Percentiles rank a stretch among this genome's conserved stretches.
phyloP scores from a whole-genome alignment of 2,329 filamentous ascomycete species.

The Diaporthe ilicicola region DNA sequence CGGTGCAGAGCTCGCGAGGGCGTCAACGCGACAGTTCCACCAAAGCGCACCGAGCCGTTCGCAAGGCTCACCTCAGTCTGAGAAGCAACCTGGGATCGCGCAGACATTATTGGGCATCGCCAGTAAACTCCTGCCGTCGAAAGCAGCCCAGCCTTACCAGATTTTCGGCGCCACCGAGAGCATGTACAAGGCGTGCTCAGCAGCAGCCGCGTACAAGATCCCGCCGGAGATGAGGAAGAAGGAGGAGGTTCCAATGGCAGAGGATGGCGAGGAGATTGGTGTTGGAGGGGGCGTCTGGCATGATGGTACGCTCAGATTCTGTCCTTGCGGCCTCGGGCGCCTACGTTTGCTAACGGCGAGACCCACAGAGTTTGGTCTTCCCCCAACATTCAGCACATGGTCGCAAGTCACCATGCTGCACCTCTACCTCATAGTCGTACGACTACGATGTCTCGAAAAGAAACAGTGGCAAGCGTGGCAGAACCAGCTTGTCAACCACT shows the following conservation, averaged over 20 bases:
- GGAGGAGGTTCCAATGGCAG: slow-evolving; percentile 73
- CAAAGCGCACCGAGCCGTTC: slow-evolving; percentile 26
- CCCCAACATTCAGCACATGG: slow-evolving; percentile 94
- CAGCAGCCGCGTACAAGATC: slow-evolving; percentile 80
- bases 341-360: slow-evolving; percentile 12
- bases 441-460: slow-evolving; percentile 79
- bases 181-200: slow-evolving; percentile 79
- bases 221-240: slow-evolving; percentile 72
- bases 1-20: slow-evolving; percentile 22
- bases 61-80: slow-evolving; percentile 12
- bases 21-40: slow-evolving; percentile 30
- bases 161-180: slow-evolving; percentile 82
- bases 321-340: not conserved
- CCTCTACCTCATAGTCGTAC: slow-evolving; percentile 89
- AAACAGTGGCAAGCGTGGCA: slow-evolving; percentile 80
- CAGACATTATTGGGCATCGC: slow-evolving; percentile 23
- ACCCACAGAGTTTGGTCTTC: slow-evolving; percentile 74
- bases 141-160: slow-evolving; percentile 64
- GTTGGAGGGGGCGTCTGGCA: slow-evolving; percentile 83
- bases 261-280: slow-evolving; percentile 84
- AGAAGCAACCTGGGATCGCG: slow-evolving; percentile 19
- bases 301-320: slow-evolving; percentile 63
- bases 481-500: slow-evolving; percentile 92
- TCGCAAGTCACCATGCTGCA: slow-evolving; percentile 95
- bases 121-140: slow-evolving; percentile 31